These are phyloP conservation scores for Desmodesmus armatus DNA, from an alignment of 139 green algal species.

Conservation along the genomic window DNA sequence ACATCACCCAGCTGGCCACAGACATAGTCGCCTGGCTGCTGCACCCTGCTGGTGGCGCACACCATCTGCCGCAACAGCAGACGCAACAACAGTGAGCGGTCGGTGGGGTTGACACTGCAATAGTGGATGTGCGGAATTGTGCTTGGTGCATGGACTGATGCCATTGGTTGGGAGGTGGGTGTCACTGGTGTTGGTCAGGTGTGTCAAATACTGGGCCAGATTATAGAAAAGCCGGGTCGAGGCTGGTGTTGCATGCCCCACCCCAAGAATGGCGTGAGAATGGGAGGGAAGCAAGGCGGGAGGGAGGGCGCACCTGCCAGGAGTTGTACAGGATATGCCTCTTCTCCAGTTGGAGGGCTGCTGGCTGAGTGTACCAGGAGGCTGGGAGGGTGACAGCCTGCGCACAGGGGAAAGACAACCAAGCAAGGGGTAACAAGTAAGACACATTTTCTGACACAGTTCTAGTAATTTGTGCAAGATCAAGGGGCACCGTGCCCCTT, in stretches of 20 bases:
- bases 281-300: background rate
- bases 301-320: conserved; percentile 49
- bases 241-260: background rate
- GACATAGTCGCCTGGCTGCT: conserved; percentile 43
- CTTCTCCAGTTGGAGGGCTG: conserved; percentile 40
- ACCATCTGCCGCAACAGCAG: conserved; percentile 42
- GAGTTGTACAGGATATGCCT: conserved; percentile 43
- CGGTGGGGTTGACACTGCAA: background rate
- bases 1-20: conserved; percentile 36
- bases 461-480: too few relatives aligned
- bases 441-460: too few relatives aligned
- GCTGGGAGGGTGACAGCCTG: conserved; percentile 57
- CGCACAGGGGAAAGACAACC: too few relatives aligned
- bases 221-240: background rate
- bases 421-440: too few relatives aligned
- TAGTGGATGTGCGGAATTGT: background rate
- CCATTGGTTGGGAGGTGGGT: background rate
- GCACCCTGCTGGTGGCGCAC: conserved; percentile 38
- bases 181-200: background rate
- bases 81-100: background rate
- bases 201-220: too few relatives aligned
- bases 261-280: background rate
- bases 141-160: background rate
- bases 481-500: too few relatives aligned
- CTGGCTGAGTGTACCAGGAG: conserved; percentile 54